Conservation (phyloP, 208 protist species). For the Wallacemonas sp. region DNA sequence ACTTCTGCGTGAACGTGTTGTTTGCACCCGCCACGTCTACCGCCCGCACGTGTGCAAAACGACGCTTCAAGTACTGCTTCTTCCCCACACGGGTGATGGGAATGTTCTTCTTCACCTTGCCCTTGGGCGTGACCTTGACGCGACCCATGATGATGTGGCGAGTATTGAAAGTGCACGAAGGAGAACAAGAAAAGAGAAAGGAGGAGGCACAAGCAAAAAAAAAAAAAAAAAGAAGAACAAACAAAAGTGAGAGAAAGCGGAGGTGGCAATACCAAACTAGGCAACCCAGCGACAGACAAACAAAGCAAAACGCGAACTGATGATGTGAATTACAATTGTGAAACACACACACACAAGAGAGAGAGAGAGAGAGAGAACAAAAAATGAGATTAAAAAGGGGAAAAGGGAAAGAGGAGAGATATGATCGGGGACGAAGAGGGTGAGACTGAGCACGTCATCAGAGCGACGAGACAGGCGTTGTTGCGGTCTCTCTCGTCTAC, state of each 20-base stretch:
- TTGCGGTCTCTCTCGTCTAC: too few species aligned
- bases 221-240: constrained; percentile 21
- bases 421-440: too few species aligned
- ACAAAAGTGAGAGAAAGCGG: constrained; percentile 13
- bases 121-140: constrained; percentile 75
- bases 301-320: constrained; percentile 12
- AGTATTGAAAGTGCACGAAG: background rate
- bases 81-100: constrained; percentile 84
- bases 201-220: constrained; percentile 3
- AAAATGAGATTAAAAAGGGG: constrained; percentile 2
- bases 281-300: too few species aligned
- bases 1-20: constrained; percentile 83
- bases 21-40: constrained; percentile 74
- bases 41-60: constrained; percentile 73
- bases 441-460: too few species aligned
- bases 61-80: constrained; percentile 84
- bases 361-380: constrained; percentile 1
- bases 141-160: constrained; percentile 48
- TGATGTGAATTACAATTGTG: constrained; percentile 5
- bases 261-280: too few species aligned
- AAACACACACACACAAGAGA: constrained; percentile 12
- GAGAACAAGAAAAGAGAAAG: background rate
- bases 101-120: constrained; percentile 85
- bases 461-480: too few species aligned
- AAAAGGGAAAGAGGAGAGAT: too few species aligned